phyloP scores from a whole-genome alignment of 2,329 filamentous ascomycete species.

The Fusarium sp. region DNA sequence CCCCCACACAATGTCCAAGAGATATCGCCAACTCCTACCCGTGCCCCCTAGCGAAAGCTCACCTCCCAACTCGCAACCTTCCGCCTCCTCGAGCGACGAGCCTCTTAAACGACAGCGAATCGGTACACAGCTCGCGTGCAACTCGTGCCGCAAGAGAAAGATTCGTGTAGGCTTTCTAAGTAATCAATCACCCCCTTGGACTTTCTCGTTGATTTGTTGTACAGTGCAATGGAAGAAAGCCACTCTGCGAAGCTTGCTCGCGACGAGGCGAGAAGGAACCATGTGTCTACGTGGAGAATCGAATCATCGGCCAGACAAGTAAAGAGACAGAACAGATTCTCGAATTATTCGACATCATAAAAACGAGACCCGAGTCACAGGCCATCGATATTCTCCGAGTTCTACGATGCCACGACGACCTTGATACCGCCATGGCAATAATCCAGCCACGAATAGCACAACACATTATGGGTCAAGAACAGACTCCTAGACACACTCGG shows the following conservation, averaged over 20 bases:
- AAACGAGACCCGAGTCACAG: slow-evolving; percentile 12
- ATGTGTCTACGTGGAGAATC: slow-evolving; percentile 20
- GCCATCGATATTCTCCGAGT: slow-evolving; percentile 27
- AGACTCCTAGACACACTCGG: background rate
- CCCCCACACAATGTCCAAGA: slow-evolving; percentile 28
- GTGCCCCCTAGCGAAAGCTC: slow-evolving; percentile 4
- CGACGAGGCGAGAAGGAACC: slow-evolving; percentile 14
- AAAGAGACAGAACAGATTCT: slow-evolving; percentile 26
- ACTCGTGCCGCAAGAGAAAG: slow-evolving; percentile 25
- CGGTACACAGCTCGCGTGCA: slow-evolving; percentile 19
- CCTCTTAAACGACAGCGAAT: slow-evolving; percentile 28
- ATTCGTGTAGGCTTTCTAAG: slow-evolving; percentile 14
- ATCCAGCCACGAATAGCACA: slow-evolving; percentile 5
- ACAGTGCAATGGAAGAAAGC: slow-evolving; percentile 18
- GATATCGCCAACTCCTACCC: slow-evolving; percentile 29
- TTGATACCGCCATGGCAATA: slow-evolving; percentile 15
- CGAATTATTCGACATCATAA: slow-evolving; percentile 20
- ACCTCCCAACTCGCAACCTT: slow-evolving; percentile 7
- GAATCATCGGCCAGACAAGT: slow-evolving; percentile 6
- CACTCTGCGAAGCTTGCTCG: slow-evolving; percentile 18
- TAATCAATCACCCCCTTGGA: no score
- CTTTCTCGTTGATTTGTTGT: background rate
- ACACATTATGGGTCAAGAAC: background rate
- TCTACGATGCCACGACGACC: slow-evolving; percentile 19
- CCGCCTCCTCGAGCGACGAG: slow-evolving; percentile 20